Percentiles rank a stretch among this genome's conserved stretches.
Evolutionary conservation across 768 basidiomycete species (phyloP).

Genomic region (Austroboletus eburneus): DNA sequence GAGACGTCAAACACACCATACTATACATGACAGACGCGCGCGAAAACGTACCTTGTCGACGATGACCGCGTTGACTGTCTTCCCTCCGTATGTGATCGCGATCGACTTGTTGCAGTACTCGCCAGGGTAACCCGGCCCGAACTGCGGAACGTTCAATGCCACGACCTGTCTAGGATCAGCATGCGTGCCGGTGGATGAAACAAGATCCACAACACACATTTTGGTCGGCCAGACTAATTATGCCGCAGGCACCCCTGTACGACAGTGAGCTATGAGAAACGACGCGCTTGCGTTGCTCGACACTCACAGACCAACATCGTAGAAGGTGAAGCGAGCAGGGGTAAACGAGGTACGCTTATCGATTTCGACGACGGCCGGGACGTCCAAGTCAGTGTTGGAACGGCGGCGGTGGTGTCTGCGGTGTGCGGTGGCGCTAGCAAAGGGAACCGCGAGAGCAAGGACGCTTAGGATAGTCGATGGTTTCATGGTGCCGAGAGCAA

Average conservation of each 20-base stretch:
- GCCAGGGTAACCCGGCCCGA: conserved; percentile 55
- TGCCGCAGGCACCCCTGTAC: conserved; percentile 59
- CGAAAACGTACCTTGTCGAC: conserved; percentile 55
- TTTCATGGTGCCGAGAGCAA: conserved; percentile 14
- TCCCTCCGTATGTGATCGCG: conserved; percentile 53
- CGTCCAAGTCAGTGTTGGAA: conserved; percentile 29
- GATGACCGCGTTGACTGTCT: conserved; percentile 49
- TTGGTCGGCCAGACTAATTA: conserved; percentile 33
- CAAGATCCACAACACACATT: not conserved
- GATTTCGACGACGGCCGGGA: conserved; percentile 11
- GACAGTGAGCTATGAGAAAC: too few species aligned
- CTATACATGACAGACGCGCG: too few species aligned
- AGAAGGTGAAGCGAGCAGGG: conserved; percentile 47
- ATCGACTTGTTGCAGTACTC: conserved; percentile 62
- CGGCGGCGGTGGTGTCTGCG: conserved; percentile 42
- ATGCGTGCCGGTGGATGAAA: not conserved
- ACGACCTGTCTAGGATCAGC: conserved; percentile 26
- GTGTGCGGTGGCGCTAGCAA: conserved; percentile 29
- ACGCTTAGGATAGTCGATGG: conserved; percentile 31
- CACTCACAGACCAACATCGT: conserved; percentile 47
- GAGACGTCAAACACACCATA: not conserved
- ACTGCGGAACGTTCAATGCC: conserved; percentile 39
- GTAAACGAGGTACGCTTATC: conserved; percentile 34
- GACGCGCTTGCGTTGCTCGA: not conserved
- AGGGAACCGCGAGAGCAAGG: conserved; percentile 31